Conservation (phyloP, 2,329 filamentous ascomycete species). For the Dactylellina cionopaga region DNA sequence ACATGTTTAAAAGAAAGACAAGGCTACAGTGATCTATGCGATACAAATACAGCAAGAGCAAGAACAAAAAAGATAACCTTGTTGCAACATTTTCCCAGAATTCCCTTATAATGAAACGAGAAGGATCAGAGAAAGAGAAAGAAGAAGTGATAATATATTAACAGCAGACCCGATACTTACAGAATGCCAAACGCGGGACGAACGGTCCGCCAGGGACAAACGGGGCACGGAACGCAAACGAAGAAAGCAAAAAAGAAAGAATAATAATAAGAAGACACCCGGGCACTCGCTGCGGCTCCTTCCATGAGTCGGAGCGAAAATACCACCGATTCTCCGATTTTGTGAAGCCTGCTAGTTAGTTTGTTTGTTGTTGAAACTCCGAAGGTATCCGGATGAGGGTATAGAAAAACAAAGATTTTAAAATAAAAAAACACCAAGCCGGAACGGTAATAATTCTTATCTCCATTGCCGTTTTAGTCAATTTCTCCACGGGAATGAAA, state of each 20-base stretch:
- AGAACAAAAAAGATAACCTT: no score
- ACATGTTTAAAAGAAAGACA: background rate
- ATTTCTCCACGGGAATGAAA: background rate
- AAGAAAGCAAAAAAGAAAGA: background rate
- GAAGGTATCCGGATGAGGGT: slow-evolving; percentile 4
- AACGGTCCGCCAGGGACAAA: background rate
- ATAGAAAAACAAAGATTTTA: background rate
- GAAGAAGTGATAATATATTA: background rate
- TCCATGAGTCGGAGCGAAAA: background rate
- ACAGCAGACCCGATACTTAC: background rate
- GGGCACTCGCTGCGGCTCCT: background rate
- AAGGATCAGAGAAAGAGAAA: background rate
- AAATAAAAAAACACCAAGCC: slow-evolving; percentile 2
- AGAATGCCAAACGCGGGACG: background rate
- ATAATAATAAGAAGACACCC: background rate
- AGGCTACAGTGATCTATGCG: background rate
- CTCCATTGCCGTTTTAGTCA: background rate
- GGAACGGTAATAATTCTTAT: slow-evolving; percentile 24
- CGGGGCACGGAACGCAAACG: no score
- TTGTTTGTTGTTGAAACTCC: background rate
- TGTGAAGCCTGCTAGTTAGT: background rate
- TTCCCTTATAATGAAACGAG: no score
- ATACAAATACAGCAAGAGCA: background rate
- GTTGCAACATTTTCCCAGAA: no score
- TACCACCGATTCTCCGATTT: slow-evolving; percentile 4